These are phyloP conservation scores for Fraxinus baroniana DNA, from an alignment of 305 asterid species.

Conservation along the genomic window DNA sequence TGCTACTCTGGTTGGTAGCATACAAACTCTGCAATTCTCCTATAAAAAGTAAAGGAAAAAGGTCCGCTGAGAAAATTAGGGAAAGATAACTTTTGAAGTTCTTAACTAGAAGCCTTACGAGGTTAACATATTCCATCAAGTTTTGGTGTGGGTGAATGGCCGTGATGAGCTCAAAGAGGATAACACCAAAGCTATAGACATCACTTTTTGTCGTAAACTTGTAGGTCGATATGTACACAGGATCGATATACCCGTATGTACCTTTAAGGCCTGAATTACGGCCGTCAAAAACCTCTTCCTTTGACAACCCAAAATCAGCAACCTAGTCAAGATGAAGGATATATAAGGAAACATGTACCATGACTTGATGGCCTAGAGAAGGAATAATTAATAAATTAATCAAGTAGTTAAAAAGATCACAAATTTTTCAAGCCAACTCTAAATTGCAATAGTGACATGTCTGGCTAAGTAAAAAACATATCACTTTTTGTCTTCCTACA, in stretches of 20 bases:
- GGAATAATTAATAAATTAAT: neutral
- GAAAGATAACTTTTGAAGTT: neutral
- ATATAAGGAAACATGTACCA: neutral
- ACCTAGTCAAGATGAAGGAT: conserved; percentile 48
- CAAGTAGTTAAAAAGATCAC: neutral
- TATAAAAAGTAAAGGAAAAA: neutral
- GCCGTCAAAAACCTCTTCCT: conserved; percentile 79
- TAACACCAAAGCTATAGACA: conserved; percentile 86
- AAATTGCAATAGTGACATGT: neutral
- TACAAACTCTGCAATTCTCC: neutral
- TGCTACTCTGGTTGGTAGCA: neutral
- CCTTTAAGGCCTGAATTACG: conserved; percentile 89
- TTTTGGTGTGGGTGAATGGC: conserved; percentile 98
- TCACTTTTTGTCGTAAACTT: conserved; percentile 86
- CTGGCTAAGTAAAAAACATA: neutral
- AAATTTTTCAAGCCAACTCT: neutral
- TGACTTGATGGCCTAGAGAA: neutral
- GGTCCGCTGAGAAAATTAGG: neutral
- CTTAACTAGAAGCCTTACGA: conserved; percentile 48
- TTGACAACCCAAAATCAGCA: conserved; percentile 98
- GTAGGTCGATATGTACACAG: conserved; percentile 77
- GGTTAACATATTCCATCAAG: conserved; percentile 90
- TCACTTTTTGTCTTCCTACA: neutral
- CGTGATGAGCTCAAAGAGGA: conserved; percentile 95
- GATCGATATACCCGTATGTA: conserved; percentile 94